Percentiles rank a stretch among this genome's conserved stretches.
Evolutionary conservation across 2,329 filamentous ascomycete genomes (phyloP).

Genomic region (Alternaria sp.): DNA sequence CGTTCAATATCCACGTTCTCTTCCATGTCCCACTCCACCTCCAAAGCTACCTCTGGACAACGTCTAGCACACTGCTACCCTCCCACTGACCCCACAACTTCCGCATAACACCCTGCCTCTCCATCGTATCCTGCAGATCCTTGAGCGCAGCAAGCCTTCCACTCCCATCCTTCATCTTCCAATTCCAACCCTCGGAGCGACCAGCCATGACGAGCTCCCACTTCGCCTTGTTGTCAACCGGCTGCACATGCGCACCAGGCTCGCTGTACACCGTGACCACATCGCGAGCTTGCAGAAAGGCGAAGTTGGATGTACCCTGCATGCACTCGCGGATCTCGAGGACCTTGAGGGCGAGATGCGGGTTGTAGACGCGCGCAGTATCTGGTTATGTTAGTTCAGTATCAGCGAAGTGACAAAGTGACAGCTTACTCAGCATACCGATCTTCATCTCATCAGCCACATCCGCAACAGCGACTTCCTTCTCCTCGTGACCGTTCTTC

Average conservation of each 20-base stretch:
- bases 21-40: no score
- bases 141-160: slow-evolving; percentile 14
- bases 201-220: slow-evolving; percentile 15
- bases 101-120: slow-evolving; percentile 10
- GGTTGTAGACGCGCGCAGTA: slow-evolving; percentile 11
- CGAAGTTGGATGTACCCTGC: slow-evolving; percentile 2
- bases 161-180: slow-evolving; percentile 8
- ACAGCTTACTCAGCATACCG: slow-evolving; percentile 15
- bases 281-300: slow-evolving; percentile 19
- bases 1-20: no score
- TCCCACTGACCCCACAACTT: slow-evolving; percentile 11
- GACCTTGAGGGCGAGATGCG: slow-evolving; percentile 9
- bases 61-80: no score
- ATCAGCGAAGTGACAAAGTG: background rate
- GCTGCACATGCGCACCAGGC: background rate
- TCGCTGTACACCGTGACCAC: background rate
- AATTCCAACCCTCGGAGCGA: slow-evolving; percentile 2
- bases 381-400: slow-evolving; percentile 2
- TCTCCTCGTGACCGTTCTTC: slow-evolving; percentile 1
- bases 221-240: slow-evolving; percentile 2
- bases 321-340: slow-evolving; percentile 16
- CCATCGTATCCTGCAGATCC: slow-evolving; percentile 8
- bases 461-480: slow-evolving; percentile 6
- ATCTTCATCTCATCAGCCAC: slow-evolving; percentile 19
- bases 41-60: no score